Evolutionary conservation across 2,329 filamentous ascomycete species (phyloP), one percentile per base, ranked within the genome.

Genomic region (Chaetomiaceae sp.): DNA sequence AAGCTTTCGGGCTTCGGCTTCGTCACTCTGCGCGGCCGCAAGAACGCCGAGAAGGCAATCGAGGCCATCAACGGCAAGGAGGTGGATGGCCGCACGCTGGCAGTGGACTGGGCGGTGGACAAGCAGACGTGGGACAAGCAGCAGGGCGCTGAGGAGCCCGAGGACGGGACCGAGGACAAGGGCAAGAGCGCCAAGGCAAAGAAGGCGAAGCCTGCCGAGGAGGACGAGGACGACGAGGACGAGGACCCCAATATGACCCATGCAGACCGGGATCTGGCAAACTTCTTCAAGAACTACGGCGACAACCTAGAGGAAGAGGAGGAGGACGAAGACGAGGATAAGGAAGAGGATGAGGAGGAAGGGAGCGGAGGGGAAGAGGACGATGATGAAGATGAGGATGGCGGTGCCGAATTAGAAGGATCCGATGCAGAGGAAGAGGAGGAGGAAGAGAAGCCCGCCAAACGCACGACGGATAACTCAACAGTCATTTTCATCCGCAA

Each of bases 41-140:
- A 90, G 70, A 96, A 97, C 68, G 92, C 93, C 0, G 88, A 97
- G 68, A 89, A 84, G 66, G 93, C 93, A 2, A 76, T 99, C 51
- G 82, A 86, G 53, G 82, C 78, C 19, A 75, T 97, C 59, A 99
- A 97, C 68, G 93, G 92, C 52, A 96, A 89, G 66, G 82, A 87
- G 55, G 78, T 99, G 17, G 91, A 96, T 66, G 93, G 91, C 2
- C 81, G 93, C 62, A 86, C 85, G 8, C 70, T 99, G 54, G 93
- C 92, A 23, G 93, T 99, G 6, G 93, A 99, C 70, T 99, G 89
- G 89, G 92, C 95, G 27, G 90, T 97, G 3, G 89, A 96, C 54
- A 96, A 95, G 72, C 78, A 85, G 37, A 83, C 85, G 6, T 99
- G 89, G 89, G 80, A 91, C 55, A 77, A 82, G 56, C 76, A 82